Evolutionary conservation across 2,329 filamentous ascomycete genomes (phyloP), one percentile per base, ranked within the genome.

Genomic region (Sporothrix brunneoviolacea): DNA sequence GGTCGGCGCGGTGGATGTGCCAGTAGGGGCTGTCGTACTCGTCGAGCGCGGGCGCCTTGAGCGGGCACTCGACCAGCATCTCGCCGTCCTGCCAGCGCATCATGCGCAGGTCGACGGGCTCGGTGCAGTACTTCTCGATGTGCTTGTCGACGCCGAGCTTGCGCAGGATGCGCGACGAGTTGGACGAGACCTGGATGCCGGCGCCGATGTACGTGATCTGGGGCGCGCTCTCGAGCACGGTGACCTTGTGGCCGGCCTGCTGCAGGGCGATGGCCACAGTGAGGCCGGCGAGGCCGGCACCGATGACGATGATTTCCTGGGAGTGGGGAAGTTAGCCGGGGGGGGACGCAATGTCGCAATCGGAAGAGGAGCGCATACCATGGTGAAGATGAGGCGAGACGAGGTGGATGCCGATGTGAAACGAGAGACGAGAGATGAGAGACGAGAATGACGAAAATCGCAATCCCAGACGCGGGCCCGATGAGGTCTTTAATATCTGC

Each of bases 141-240:
- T 58, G 58, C 4, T 72, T 65, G 18, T 72, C 68, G 1, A 83
- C 63, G 5, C 68, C 69, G 70, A 77, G 80, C 55, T 67, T 61
- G 22, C 71, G 69, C 4, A 83, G 64, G 7, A 79, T 65, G 8
- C 70, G 68, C 2, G 74, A 72, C 0, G 70, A 66, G 48, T 75
- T 75, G 5, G 76, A 73, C 0, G 73, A 76, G 4, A 77, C 64
- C 54, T 79, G 75, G n/a, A 79, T 65, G 1, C 76, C 75, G 8
- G 75, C 75, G 21, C 65, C 66, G 19, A 65, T 63, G 49, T 67
- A 64, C 19, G 59, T 59, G 58, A 64, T 65, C 43, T 63, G 46
- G 0, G 59, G 50, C 4, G 65, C 64, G 47, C 63, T 63, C 54
- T 68, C 66, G 54, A 58, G 43, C 5, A 57, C 50, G 5, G 48